Base-by-base conservation (phyloP, 2,329 filamentous ascomycete species). In the Fonsecaea erecta region DNA sequence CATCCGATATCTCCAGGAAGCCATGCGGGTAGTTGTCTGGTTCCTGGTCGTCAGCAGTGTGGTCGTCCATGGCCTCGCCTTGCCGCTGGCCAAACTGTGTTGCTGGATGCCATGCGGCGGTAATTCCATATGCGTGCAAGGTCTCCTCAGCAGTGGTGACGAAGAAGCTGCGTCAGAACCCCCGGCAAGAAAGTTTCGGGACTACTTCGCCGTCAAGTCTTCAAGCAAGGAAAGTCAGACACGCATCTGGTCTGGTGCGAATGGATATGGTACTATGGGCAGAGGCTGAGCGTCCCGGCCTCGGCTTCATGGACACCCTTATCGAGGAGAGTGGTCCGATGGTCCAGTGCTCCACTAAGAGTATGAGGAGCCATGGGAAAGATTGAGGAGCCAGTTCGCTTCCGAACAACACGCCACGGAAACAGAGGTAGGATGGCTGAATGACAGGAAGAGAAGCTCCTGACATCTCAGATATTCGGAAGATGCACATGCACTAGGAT, bases 1-100 rank as follows among this genome's bases (percentile, higher is more conserved):
- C 73, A 89, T 92, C 0, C 77, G 79, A 37, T 77, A 84, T 8
- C 78, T 96, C 1, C 82, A 81, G 1, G 90, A 95, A 68, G 82
- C 85, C 0, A 84, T 91, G 54, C 82, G 81, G 1, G 82, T 94
- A 0, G 85, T 96, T 0, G 88, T 96, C 18, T 97, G 92, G 93
- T 96, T 96, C 73, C 77, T 96, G 56, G 84, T 86, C 7, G 86
- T 94, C 21, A 93, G 90, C 77, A 94, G 90, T 69, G 88, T 96
- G 65, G 90, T 92, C 18, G 52, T 54, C 52, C 52, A 54, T 35
- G 52, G 52, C 32, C 32, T 54, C 12, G 52, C 52, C 28, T 24
- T 54, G 16, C 26, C 26, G 52, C 32, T 54, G 24, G 24, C 52
- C 8, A 32, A 11, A 54, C 1, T 54, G 52, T 54, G 52, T 32